Evolutionary conservation across 805 yeast species (phyloP), one percentile per base, ranked within the genome.

Genomic region (Gaillardinia entomophila): DNA sequence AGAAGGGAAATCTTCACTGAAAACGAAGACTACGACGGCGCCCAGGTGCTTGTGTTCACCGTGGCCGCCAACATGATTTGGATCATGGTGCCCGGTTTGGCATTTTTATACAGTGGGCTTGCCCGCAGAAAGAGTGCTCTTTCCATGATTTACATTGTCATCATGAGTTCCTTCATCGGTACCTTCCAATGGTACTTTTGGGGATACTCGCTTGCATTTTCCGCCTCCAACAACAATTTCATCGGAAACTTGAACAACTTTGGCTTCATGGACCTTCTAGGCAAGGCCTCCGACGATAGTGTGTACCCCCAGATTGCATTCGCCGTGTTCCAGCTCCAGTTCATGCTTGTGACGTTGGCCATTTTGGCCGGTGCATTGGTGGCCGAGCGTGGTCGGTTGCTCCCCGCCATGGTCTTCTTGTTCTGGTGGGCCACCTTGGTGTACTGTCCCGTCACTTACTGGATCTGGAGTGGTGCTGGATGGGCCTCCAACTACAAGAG

Each of bases 171-270:
- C 4, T 70, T 82, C 42, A 77, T 87, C 6, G 87, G 83, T 1
- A 70, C 77, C 33, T 76, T 88, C 51, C 96, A 88, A 54, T 90
- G 97, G 97, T 90, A 88, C 58, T 87, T 90, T 54, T 92, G 97
- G 96, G 97, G 96, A n/a, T 89, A 86, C 55, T 86, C 96, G 0
- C 61, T 90, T 27, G 94, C 97, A 3, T 88, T 92, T 49, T 77
- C 90, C 0, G 48, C 70, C n/a, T 87, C 96, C 2, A 65, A 80
- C 22, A 88, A 89, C 57, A 77, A 80, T 27, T 92, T 80, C 55
- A 90, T 90, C 46, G 98, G 98, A 4, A 81, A 90, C 55, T 60
- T 90, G 46, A 79, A 79, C 46, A 71, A 79, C 28, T 85, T 89
- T 58, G 97, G 96, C 4, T 77, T 86, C 51, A 73, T 82, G 51